phyloP scores from a whole-genome alignment of 129 eudicot genomes.

The Artemisia annua region DNA sequence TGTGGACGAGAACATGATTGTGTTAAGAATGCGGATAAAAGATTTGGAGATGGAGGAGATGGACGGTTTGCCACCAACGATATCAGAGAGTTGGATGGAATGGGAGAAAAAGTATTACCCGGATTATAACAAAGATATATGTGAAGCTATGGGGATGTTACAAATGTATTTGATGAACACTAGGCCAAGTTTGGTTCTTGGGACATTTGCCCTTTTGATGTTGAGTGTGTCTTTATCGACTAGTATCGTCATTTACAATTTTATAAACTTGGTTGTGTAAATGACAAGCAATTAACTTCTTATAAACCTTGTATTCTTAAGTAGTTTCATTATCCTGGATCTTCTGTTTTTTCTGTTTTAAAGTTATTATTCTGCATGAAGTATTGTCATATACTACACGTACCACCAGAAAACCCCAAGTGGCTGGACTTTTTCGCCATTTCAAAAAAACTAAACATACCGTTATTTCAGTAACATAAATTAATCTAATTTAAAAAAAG shows the following conservation, averaged over 20 bases:
- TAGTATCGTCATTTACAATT: slow-evolving; percentile 25
- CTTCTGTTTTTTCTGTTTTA: too few species aligned
- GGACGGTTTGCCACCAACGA: not conserved
- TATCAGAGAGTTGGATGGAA: slow-evolving; percentile 50
- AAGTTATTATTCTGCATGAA: too few species aligned
- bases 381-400: too few species aligned
- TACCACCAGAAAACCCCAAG: too few species aligned
- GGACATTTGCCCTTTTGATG: slow-evolving; percentile 37
- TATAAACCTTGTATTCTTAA: too few species aligned
- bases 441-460: too few species aligned
- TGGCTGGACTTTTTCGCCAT: too few species aligned
- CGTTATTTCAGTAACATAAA: too few species aligned
- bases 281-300: too few species aligned
- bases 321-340: not conserved
- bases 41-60: slow-evolving; percentile 38
- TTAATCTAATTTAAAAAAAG: too few species aligned
- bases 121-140: slow-evolving; percentile 48
- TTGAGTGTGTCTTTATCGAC: slow-evolving; percentile 40
- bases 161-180: slow-evolving; percentile 60
- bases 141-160: slow-evolving; percentile 41
- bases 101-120: slow-evolving; percentile 56
- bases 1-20: slow-evolving; percentile 44
- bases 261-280: slow-evolving; percentile 20
- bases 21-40: slow-evolving; percentile 6
- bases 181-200: slow-evolving; percentile 65